phyloP scores from a whole-genome alignment of 148 eudicot genomes.

The Vaccinium vitisidaea region DNA sequence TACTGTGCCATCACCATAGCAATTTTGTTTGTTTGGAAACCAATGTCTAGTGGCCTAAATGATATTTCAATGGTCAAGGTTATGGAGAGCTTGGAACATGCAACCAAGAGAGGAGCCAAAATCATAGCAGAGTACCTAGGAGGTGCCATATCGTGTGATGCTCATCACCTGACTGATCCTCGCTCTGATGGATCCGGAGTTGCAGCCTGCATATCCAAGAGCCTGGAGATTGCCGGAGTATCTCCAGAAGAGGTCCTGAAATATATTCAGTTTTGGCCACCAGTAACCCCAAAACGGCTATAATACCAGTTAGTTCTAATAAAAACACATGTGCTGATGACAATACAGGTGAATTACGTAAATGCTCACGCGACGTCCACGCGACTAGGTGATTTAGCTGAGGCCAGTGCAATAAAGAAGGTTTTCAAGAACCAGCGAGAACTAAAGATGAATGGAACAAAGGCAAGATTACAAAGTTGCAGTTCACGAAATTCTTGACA shows the following conservation, averaged over 20 bases:
- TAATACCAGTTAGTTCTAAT: not conserved
- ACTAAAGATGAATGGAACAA: constrained; percentile 38
- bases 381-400: constrained; percentile 30
- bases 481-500: constrained; percentile 21
- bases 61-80: constrained; percentile 14
- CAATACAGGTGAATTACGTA: constrained; percentile 29
- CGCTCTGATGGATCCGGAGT: constrained; percentile 34
- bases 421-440: constrained; percentile 30
- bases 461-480: constrained; percentile 11
- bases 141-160: constrained; percentile 34
- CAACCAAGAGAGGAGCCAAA: constrained; percentile 33
- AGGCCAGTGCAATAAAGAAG: constrained; percentile 31
- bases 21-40: not conserved
- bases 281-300: not conserved
- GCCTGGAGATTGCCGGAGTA: constrained; percentile 26
- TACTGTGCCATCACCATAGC: not conserved
- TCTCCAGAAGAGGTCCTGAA: constrained; percentile 34
- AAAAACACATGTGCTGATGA: not conserved
- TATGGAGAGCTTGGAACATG: constrained; percentile 40
- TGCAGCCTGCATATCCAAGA: constrained; percentile 28
- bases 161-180: constrained; percentile 36
- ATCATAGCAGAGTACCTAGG: constrained; percentile 35
- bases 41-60: not conserved
- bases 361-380: constrained; percentile 32
- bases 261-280: not conserved